Base-by-base conservation (phyloP, 768 basidiomycete species). In the Tylopilus felleus region DNA sequence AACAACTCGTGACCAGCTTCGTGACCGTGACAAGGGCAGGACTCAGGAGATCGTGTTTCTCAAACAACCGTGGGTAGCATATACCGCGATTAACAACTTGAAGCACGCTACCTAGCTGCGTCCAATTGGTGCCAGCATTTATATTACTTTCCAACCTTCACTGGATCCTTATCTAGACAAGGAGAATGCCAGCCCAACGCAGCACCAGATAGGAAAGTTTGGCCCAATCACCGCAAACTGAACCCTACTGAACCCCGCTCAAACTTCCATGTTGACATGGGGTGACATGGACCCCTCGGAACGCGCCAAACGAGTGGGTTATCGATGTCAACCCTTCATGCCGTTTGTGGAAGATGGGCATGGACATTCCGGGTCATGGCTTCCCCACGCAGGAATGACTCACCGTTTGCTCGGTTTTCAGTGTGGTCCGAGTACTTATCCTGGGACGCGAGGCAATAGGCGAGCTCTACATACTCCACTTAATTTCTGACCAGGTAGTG, bases 371-470 rank as follows among this genome's bases (percentile, higher is more conserved):
- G 31, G 28, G 21, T 16, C 39, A 33, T 52, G 23, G 25, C 48
- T 58, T 53, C 51, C 19, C 46, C 49, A 48, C 41, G 40, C 57
- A 57, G 61, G 47, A 29, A 56, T 48, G 60, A 48, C 52, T 16
- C 8, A 28, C 33, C 14, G 36, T 25, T 28, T n/a, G 43, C 42
- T 47, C 49, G 33, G 29, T 39, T 50, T 39, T 28, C 27, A 29
- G 29, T 40, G 42, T 12, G 22, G 21, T 21, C n/a, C n/a, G n/a
- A n/a, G n/a, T n/a, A n/a, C n/a, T n/a, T n/a, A 6, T 45, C 52
- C 28, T 40, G 46, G 49, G 46, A 40, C 41, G 44, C 21, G n/a
- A 49, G 47, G 42, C 28, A 28, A 42, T 28, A 47, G 42, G 42
- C 19, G 50, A 49, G 50, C 29, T 47, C 46, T 42, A 19, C 35